phyloP scores from a whole-genome alignment of 176 grass and related monocot species.

The Musa itinerans region DNA sequence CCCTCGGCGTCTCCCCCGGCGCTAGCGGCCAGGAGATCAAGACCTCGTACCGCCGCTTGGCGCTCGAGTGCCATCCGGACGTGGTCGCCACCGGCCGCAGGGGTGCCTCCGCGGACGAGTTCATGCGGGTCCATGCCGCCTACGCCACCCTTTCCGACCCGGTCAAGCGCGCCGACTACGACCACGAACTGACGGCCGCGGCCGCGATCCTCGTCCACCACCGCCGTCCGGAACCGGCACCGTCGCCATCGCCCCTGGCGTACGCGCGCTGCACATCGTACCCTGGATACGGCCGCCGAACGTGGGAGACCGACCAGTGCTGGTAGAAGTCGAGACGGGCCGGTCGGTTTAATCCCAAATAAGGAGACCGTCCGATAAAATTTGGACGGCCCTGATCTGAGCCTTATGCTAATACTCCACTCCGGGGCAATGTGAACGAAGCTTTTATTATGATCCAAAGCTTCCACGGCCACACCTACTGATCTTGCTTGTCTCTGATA shows the following conservation, averaged over 20 bases:
- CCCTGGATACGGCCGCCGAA: constrained; percentile 34
- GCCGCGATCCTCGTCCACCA: not conserved
- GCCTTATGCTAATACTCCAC: not conserved
- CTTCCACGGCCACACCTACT: not conserved
- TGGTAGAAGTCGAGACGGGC: constrained; percentile 23
- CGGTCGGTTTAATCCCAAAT: not conserved
- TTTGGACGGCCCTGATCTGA: not conserved
- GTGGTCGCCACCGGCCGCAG: constrained; percentile 15
- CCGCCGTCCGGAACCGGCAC: constrained; percentile 1
- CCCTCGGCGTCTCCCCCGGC: constrained; percentile 38
- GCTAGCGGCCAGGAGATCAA: constrained; percentile 49
- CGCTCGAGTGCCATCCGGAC: constrained; percentile 45
- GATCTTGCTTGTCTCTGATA: not conserved
- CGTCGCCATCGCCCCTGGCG: not conserved
- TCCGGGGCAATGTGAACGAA: not conserved
- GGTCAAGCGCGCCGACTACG: constrained; percentile 50
- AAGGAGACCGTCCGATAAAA: not conserved
- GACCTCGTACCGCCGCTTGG: constrained; percentile 50
- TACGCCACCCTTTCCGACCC: constrained; percentile 55
- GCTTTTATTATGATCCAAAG: not conserved
- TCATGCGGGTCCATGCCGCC: constrained; percentile 60
- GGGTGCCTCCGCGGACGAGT: constrained; percentile 39
- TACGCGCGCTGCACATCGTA: constrained; percentile 33
- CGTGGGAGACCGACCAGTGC: constrained; percentile 70
- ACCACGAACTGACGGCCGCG: constrained; percentile 25